These are phyloP conservation scores for Carnegiea gigantea DNA, from an alignment of 179 eudicot genomes.

Conservation along the genomic window DNA sequence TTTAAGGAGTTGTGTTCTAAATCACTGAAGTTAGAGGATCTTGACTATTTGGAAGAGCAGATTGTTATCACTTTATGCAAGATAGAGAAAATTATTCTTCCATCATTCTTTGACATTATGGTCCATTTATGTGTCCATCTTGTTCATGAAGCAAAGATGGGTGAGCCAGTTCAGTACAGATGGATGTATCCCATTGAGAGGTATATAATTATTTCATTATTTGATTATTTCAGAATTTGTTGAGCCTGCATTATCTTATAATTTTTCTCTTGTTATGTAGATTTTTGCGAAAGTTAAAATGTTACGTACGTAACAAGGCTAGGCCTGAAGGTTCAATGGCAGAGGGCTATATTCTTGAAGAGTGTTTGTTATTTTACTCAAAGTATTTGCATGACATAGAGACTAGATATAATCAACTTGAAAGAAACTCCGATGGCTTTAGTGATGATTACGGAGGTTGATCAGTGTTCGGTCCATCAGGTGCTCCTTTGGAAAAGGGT, in stretches of 20 bases:
- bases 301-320: constrained; percentile 21
- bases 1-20: constrained; percentile 18
- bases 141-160: constrained; percentile 20
- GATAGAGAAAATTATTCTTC: constrained; percentile 16
- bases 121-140: constrained; percentile 31
- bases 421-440: not conserved
- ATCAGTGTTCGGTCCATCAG: not conserved
- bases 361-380: constrained; percentile 27
- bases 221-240: too few species aligned
- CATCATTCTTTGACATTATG: constrained; percentile 27
- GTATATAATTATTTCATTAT: too few species aligned
- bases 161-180: constrained; percentile 20
- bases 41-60: constrained; percentile 12
- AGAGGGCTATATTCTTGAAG: constrained; percentile 25
- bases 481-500: not conserved
- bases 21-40: not conserved
- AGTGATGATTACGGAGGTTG: not conserved
- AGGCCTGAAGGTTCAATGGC: not conserved
- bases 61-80: constrained; percentile 10
- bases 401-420: not conserved
- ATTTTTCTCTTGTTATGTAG: not conserved
- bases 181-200: constrained; percentile 23
- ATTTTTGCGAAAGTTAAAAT: constrained; percentile 11
- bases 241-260: too few species aligned
- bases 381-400: constrained; percentile 11